Conservation (phyloP, 345 rosid species). For the Citrus mangshanensis region DNA sequence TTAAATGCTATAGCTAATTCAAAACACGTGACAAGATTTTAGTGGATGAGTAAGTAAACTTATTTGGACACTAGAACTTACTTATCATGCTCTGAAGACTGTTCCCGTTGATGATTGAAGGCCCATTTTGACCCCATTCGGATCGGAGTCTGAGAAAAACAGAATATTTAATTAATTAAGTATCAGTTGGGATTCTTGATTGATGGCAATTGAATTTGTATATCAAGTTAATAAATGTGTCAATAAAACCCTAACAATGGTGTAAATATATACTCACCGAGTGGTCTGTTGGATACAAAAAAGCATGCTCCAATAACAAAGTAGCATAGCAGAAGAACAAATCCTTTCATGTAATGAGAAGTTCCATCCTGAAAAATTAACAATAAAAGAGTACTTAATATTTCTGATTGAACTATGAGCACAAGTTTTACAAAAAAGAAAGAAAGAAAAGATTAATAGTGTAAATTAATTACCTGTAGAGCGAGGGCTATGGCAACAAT, state of each 20-base stretch:
- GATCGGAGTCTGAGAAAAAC: slow-evolving; percentile 19
- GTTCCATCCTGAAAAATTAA: slow-evolving; percentile 68
- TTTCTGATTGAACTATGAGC: not conserved
- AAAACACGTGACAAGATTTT: not conserved
- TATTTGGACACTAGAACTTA: not conserved
- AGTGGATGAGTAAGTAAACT: not conserved
- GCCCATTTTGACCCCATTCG: slow-evolving; percentile 18
- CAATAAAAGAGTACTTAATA: not conserved
- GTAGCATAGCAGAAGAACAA: slow-evolving; percentile 64
- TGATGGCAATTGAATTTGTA: not conserved
- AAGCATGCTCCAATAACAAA: slow-evolving; percentile 79
- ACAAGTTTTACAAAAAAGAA: not conserved
- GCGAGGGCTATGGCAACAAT: slow-evolving; percentile 68
- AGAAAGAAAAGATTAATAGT: not conserved
- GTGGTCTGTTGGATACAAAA: slow-evolving; percentile 49
- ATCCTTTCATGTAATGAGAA: slow-evolving; percentile 89
- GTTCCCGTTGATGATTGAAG: slow-evolving; percentile 11
- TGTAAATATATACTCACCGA: slow-evolving; percentile 29
- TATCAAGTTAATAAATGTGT: too few relatives aligned
- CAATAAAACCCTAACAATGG: not conserved
- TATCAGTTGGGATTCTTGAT: not conserved
- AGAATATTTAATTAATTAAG: not conserved
- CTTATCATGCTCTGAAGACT: slow-evolving; percentile 22
- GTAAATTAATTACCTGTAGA: slow-evolving; percentile 38
- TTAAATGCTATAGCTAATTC: not conserved